A percentile compares a stretch with the other conserved stretches of the same genome.
Conservation (phyloP, 1,284 basidiomycete genomes). For the Puccinia coronata region DNA sequence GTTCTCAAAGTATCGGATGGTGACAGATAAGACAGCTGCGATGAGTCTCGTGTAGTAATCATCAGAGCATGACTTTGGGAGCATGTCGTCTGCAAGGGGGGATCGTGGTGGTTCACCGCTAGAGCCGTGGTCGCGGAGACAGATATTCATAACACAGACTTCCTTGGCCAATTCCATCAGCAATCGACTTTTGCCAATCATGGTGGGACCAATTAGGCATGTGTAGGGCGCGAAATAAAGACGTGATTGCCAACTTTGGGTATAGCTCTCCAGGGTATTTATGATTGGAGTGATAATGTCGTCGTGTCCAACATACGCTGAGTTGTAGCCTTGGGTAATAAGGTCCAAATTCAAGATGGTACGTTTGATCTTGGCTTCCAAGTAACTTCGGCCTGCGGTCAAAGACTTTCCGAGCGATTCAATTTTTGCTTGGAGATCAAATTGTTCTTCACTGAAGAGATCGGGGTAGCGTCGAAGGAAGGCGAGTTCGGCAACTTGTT, state of each 20-base stretch:
- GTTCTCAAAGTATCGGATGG: neutral
- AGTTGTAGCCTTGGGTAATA: neutral
- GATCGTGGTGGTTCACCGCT: neutral
- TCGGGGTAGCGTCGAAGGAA: neutral
- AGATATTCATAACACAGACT: constrained; percentile 1
- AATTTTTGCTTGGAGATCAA: neutral
- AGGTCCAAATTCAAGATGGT: neutral
- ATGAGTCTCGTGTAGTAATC: neutral
- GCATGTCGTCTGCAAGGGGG: neutral
- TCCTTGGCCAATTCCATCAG: neutral
- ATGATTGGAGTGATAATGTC: neutral
- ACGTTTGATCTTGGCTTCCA: neutral
- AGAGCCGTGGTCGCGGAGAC: neutral
- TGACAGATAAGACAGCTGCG: neutral
- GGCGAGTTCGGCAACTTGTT: neutral
- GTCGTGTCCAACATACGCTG: neutral
- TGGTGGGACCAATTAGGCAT: neutral
- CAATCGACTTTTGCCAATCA: neutral
- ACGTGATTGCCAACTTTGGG: neutral
- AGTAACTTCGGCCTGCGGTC: neutral
- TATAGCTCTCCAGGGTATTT: neutral
- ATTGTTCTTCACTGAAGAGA: neutral
- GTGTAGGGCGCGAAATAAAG: neutral
- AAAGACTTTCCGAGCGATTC: neutral
- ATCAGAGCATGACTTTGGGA: neutral